Evolutionary conservation across 1,284 basidiomycete genomes (phyloP), one percentile per base, ranked within the genome.

Genomic region (Pseudozyma thailandica): DNA sequence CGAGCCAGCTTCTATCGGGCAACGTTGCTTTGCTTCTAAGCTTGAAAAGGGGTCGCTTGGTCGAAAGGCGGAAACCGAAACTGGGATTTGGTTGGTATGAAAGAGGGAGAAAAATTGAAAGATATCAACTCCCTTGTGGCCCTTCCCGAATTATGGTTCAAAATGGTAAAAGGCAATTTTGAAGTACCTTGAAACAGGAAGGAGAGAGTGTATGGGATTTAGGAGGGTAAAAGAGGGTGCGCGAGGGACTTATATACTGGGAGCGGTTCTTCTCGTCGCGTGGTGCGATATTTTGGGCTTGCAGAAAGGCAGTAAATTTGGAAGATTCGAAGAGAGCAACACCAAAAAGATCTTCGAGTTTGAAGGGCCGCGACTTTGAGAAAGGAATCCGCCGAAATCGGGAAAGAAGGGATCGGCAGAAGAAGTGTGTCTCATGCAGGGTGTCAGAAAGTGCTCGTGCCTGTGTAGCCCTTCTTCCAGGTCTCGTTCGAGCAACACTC

Each of bases 121-220:
- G 44, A 51, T 41, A 23, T 55, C 70, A 72, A 72, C 70, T 72
- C 70, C 70, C 70, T 33, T 72, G 33, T 57, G 30, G 54, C 59
- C 63, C 70, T 63, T 72, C 60, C 63, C 57, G 62, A 57, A 50
- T 72, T 72, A 72, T 72, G 70, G 70, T 72, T 72, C 70, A 72
- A 72, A 72, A 72, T 72, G 70, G 70, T 72, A 72, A 72, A 72
- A 72, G 69, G 58, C 62, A 72, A 65, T 72, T 72, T 71, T 71
- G 61, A 71, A 71, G 68, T 71, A 53, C 68, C 61, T 71, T 71
- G 68, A 71, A 60, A 52, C 71, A 59, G 60, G 60, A 73, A 64
- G 71, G 71, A 73, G 71, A 60, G 61, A 73, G 71, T 61, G 71
- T 42, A 50, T 37, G 50, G 42, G 33, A 16, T 55, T 21, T 28